Conservation (phyloP, 2,329 filamentous ascomycete species). For the Nemania sp. region DNA sequence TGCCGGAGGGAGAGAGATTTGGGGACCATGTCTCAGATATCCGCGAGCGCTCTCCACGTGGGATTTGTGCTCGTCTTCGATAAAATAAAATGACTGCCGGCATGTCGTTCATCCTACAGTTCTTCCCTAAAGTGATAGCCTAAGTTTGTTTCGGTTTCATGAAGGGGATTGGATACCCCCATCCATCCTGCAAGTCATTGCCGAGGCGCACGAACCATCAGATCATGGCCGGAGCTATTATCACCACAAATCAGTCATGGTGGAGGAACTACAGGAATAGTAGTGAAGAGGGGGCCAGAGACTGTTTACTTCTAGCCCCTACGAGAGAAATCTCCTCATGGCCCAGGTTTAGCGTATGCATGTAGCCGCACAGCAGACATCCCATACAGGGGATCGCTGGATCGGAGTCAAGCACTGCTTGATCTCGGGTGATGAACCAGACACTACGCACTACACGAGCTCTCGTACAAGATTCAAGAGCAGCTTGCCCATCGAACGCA, state of each 20-base stretch:
- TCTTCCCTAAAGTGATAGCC: background rate
- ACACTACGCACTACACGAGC: no score
- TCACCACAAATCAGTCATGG: conserved; percentile 6
- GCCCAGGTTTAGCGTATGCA: conserved; percentile 33
- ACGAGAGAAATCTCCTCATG: conserved; percentile 19
- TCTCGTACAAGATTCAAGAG: background rate
- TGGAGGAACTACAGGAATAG: background rate
- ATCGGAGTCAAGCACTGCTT: conserved; percentile 33
- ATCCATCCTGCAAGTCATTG: conserved; percentile 9
- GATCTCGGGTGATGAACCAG: conserved; percentile 31
- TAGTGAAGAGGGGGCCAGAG: background rate
- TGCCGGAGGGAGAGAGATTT: background rate
- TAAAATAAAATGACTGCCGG: conserved; percentile 13
- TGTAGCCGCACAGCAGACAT: conserved; percentile 29
- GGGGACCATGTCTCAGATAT: conserved; percentile 36
- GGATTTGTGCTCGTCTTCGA: conserved; percentile 30
- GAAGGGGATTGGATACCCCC: background rate
- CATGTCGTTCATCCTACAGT: background rate
- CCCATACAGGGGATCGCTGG: conserved; percentile 30
- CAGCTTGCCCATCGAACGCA: background rate
- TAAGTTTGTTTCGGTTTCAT: background rate
- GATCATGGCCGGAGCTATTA: conserved; percentile 19
- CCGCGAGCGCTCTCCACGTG: conserved; percentile 37
- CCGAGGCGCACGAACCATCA: conserved; percentile 21
- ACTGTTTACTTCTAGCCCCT: background rate